Conservation (phyloP, 805 yeast species). For the Candida nitratophila region DNA sequence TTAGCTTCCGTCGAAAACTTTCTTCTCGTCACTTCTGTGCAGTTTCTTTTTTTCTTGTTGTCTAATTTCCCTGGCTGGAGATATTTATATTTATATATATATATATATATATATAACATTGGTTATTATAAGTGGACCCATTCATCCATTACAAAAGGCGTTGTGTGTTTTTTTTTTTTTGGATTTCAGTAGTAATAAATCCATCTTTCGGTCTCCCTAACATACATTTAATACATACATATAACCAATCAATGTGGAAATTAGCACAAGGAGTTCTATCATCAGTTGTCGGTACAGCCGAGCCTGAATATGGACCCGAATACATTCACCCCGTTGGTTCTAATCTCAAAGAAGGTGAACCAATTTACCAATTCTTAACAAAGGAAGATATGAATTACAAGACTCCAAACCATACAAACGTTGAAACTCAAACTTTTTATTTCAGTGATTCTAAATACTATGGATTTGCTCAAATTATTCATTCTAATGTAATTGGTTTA, state of each 20-base stretch:
- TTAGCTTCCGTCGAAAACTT: too few relatives aligned
- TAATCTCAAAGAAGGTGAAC: slow-evolving; percentile 48
- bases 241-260: slow-evolving; percentile 31
- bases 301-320: slow-evolving; percentile 92
- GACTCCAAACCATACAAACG: slow-evolving; percentile 75
- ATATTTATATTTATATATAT: background rate
- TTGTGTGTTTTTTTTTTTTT: too few relatives aligned
- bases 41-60: background rate
- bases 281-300: slow-evolving; percentile 96
- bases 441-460: slow-evolving; percentile 57
- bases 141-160: too few relatives aligned
- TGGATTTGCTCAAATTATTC: slow-evolving; percentile 93
- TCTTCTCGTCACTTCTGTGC: too few relatives aligned
- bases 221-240: too few relatives aligned
- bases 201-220: too few relatives aligned
- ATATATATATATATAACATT: background rate
- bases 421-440: slow-evolving; percentile 93
- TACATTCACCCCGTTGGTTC: slow-evolving; percentile 72
- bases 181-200: too few relatives aligned
- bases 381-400: slow-evolving; percentile 71
- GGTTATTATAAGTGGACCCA: too few relatives aligned
- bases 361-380: slow-evolving; percentile 53
- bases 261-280: slow-evolving; percentile 39
- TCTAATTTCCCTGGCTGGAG: background rate
- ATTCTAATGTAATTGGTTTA: slow-evolving; percentile 83